Percentiles rank a stretch among this genome's conserved stretches.
phyloP scores from a whole-genome alignment of 2,329 filamentous ascomycete genomes.

The Monosporascus sp. region DNA sequence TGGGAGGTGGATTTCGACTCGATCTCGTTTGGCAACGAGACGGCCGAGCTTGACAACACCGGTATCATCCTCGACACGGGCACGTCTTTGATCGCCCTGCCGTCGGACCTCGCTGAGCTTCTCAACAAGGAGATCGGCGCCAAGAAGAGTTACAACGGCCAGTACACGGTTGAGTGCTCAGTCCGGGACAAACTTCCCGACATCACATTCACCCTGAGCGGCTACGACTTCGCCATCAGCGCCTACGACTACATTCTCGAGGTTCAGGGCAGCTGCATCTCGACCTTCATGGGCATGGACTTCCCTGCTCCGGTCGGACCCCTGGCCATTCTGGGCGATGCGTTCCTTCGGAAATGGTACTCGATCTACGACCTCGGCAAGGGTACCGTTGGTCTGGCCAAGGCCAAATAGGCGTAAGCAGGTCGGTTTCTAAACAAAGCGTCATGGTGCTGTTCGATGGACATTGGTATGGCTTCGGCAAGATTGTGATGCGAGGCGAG shows the following conservation, averaged over 20 bases:
- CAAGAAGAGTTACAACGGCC: conserved; percentile 95
- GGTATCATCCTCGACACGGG: conserved; percentile 97
- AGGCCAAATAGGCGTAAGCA: conserved; percentile 55
- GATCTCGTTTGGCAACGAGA: conserved; percentile 81
- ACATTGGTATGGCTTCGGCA: not conserved
- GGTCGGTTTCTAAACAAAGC: not conserved
- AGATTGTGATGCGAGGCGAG: no score
- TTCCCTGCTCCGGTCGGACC: conserved; percentile 83
- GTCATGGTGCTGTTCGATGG: not conserved
- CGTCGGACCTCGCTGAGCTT: conserved; percentile 85
- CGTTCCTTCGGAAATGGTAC: conserved; percentile 81
- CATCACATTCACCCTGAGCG: conserved; percentile 82
- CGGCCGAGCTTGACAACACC: conserved; percentile 86
- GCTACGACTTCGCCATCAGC: conserved; percentile 87
- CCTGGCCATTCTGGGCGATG: conserved; percentile 90
- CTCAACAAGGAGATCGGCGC: conserved; percentile 97
- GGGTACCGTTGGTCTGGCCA: conserved; percentile 81
- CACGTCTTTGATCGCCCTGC: conserved; percentile 94
- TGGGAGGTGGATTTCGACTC: conserved; percentile 97
- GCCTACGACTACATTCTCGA: conserved; percentile 94
- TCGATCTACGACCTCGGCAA: conserved; percentile 94
- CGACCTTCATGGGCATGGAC: conserved; percentile 96
- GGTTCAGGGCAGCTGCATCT: conserved; percentile 92
- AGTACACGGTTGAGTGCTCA: conserved; percentile 88
- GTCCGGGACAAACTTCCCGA: conserved; percentile 82